Conservation (phyloP, 768 basidiomycete genomes). For the Lepiota venenata region DNA sequence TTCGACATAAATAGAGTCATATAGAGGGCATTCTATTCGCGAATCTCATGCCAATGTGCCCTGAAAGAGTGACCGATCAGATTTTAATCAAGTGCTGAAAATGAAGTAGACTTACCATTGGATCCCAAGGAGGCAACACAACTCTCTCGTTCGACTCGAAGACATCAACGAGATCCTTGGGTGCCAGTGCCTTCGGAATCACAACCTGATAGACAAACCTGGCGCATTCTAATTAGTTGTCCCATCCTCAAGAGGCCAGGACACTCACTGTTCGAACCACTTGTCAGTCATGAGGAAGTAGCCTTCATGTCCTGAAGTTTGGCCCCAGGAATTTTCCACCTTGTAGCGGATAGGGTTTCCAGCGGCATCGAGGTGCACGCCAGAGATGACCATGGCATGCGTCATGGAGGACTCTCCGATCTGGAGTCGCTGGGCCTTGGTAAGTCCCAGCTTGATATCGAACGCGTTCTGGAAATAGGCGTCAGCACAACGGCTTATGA, state of each 20-base stretch:
- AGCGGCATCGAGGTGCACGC: conserved; percentile 75
- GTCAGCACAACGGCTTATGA: background rate
- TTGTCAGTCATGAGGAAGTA: conserved; percentile 89
- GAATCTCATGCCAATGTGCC: conserved; percentile 23
- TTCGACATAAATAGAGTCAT: background rate
- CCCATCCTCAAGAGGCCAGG: background rate
- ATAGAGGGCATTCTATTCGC: background rate
- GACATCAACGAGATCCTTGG: conserved; percentile 78
- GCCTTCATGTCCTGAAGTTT: conserved; percentile 72
- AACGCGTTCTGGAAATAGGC: conserved; percentile 60
- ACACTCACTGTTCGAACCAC: conserved; percentile 87
- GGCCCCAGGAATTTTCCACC: conserved; percentile 96
- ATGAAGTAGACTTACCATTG: conserved; percentile 56
- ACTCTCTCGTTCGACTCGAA: conserved; percentile 63
- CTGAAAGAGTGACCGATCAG: conserved; percentile 13
- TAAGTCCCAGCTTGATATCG: conserved; percentile 73
- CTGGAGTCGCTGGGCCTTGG: conserved; percentile 82
- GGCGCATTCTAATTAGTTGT: conserved; percentile 1
- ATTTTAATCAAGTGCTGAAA: background rate
- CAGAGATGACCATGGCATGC: conserved; percentile 94
- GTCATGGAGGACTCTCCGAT: conserved; percentile 90
- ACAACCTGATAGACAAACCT: conserved; percentile 95
- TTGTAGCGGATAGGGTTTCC: conserved; percentile 88
- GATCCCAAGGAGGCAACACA: conserved; percentile 90
- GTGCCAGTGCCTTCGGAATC: conserved; percentile 74